These are phyloP conservation scores for Blechomonas ayalai DNA, from an alignment of 208 protist genomes.

Conservation along the genomic window DNA sequence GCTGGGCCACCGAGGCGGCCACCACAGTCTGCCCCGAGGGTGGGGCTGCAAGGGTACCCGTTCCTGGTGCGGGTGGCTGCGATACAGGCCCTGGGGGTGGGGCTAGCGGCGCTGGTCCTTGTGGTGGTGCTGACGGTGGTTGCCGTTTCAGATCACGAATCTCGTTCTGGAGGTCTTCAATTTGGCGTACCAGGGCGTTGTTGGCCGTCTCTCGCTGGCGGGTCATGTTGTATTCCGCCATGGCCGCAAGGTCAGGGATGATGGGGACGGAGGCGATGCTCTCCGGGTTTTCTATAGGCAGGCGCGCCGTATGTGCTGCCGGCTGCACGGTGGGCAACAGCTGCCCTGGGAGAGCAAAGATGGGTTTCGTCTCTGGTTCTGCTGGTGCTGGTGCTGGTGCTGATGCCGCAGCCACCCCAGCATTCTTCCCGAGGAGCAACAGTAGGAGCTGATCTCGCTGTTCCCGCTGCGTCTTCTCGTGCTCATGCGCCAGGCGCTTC, in stretches of 20 bases:
- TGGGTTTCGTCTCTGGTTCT: neutral
- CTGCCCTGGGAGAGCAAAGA: neutral
- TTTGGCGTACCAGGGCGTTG: slow-evolving; percentile 54
- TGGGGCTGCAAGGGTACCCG: neutral
- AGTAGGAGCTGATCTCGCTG: slow-evolving; percentile 3
- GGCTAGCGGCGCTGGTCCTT: slow-evolving; percentile 5
- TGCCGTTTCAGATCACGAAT: slow-evolving; percentile 23
- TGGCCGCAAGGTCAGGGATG: slow-evolving; percentile 62
- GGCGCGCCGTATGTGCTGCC: neutral
- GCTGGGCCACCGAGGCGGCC: neutral
- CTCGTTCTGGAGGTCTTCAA: slow-evolving; percentile 53
- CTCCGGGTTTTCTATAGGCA: neutral
- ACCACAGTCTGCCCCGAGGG: neutral
- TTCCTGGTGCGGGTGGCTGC: neutral
- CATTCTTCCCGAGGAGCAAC: neutral
- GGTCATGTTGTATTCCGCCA: slow-evolving; percentile 67
- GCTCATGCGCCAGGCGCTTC: no score
- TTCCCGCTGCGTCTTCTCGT: slow-evolving; percentile 4
- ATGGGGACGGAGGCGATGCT: slow-evolving; percentile 47
- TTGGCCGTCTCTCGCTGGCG: slow-evolving; percentile 52
- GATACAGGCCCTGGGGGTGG: neutral
- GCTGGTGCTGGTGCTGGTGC: neutral
- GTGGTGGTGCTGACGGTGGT: slow-evolving; percentile 3
- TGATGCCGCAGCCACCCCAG: neutral
- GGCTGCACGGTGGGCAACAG: no score